phyloP scores from a whole-genome alignment of 2,329 filamentous ascomycete genomes.

The Graphiopsis chlorocephala region DNA sequence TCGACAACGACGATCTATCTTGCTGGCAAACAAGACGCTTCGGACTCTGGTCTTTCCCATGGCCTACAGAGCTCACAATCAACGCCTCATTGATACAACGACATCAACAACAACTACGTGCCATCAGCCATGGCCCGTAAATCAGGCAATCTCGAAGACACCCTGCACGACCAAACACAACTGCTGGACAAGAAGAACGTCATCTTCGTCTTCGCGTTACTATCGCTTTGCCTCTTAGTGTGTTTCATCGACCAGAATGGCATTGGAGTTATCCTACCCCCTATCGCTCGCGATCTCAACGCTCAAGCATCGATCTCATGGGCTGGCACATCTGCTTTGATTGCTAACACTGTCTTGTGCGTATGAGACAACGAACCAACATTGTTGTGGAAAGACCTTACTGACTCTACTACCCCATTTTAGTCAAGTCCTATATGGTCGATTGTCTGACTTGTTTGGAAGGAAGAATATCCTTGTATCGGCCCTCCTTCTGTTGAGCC shows the following conservation, averaged over 20 bases:
- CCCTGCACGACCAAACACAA: slow-evolving; percentile 56
- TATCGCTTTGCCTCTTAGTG: slow-evolving; percentile 55
- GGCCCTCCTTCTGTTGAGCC: slow-evolving; percentile 51
- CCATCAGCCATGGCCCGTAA: slow-evolving; percentile 7
- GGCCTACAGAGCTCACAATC: neutral
- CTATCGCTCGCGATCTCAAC: slow-evolving; percentile 38
- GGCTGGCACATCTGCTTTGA: slow-evolving; percentile 53
- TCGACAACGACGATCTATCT: neutral
- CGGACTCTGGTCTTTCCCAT: neutral
- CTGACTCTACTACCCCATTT: neutral
- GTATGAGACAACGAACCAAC: neutral
- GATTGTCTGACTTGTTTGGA: slow-evolving; percentile 33
- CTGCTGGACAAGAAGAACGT: slow-evolving; percentile 53
- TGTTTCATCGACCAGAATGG: slow-evolving; percentile 59
- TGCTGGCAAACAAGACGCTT: neutral
- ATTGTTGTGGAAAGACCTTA: neutral
- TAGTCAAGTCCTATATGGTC: slow-evolving; percentile 60
- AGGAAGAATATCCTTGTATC: slow-evolving; percentile 58
- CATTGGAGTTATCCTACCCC: slow-evolving; percentile 44
- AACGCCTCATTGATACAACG: neutral
- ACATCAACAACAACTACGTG: neutral
- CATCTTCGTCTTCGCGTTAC: slow-evolving; percentile 50
- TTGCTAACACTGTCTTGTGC: slow-evolving; percentile 58
- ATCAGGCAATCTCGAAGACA: slow-evolving; percentile 35
- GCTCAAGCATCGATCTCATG: slow-evolving; percentile 53